Conservation (phyloP, 371 early-diverging fungal species). For the Apophysomyces trapeziformis region DNA sequence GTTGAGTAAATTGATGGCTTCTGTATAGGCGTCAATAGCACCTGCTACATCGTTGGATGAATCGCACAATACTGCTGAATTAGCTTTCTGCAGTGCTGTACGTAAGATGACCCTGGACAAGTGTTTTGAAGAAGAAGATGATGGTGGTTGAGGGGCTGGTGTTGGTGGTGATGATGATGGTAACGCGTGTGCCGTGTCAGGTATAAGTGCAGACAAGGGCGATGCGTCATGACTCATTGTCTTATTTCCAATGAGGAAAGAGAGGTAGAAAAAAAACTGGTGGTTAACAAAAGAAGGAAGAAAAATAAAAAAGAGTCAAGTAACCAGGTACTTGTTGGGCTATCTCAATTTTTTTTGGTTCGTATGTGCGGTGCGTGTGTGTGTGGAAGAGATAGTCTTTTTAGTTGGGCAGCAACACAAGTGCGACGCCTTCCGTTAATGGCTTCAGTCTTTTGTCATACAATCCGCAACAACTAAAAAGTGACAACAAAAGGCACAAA, state of each 20-base stretch:
- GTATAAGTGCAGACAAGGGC: not conserved
- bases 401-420: slow-evolving; percentile 8
- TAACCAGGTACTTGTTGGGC: not conserved
- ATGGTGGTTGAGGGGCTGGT: slow-evolving; percentile 19
- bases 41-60: slow-evolving; percentile 47
- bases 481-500: slow-evolving; percentile 1
- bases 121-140: slow-evolving; percentile 30
- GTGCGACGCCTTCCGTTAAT: slow-evolving; percentile 2
- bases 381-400: too few relatives aligned
- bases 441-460: slow-evolving; percentile 1
- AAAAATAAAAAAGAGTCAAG: slow-evolving; percentile 6
- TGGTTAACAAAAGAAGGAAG: not conserved
- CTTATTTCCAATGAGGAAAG: slow-evolving; percentile 1
- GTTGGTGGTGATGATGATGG: slow-evolving; percentile 21
- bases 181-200: not conserved
- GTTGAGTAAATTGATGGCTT: slow-evolving; percentile 46
- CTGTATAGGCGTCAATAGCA: slow-evolving; percentile 51
- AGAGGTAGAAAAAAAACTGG: not conserved
- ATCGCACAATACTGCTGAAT: slow-evolving; percentile 52
- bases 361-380: too few relatives aligned
- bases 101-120: slow-evolving; percentile 45
- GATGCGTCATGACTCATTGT: slow-evolving; percentile 8
- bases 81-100: slow-evolving; percentile 52
- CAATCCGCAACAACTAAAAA: not conserved
- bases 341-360: not conserved